Evolutionary conservation across 768 basidiomycete species (phyloP).

Genomic region (Trametes gibbosa): DNA sequence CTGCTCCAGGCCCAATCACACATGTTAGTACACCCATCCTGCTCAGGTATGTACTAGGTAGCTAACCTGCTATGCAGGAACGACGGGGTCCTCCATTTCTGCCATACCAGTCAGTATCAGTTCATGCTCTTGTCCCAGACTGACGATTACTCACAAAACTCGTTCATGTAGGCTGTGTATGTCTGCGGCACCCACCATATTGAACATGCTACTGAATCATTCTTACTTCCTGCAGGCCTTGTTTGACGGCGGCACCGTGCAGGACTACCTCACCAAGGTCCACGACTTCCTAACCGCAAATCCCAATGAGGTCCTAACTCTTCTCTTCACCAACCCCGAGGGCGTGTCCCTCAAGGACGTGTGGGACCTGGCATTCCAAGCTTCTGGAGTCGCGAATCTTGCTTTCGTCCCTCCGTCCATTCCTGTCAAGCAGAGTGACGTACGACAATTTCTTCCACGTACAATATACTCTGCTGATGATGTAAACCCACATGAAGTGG

Average conservation of each 20-base stretch:
- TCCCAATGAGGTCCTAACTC: constrained; percentile 62
- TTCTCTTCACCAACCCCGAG: constrained; percentile 69
- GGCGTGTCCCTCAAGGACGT: constrained; percentile 43
- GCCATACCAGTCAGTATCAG: constrained; percentile 54
- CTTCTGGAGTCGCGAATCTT: constrained; percentile 39
- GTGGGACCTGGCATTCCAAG: constrained; percentile 54
- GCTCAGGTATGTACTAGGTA: not conserved
- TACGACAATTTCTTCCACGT: not conserved
- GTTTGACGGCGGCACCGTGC: constrained; percentile 51
- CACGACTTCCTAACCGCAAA: constrained; percentile 56
- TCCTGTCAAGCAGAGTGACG: constrained; percentile 26
- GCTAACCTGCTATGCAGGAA: constrained; percentile 23
- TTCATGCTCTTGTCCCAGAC: not conserved
- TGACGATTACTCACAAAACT: not conserved
- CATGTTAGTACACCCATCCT: constrained; percentile 13
- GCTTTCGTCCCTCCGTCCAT: constrained; percentile 49
- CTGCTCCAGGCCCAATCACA: constrained; percentile 54
- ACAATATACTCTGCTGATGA: not conserved
- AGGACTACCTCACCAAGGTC: constrained; percentile 37
- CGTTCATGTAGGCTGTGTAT: constrained; percentile 18
- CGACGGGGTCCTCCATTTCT: constrained; percentile 55
- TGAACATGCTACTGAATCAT: constrained; percentile 3
- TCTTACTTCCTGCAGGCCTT: constrained; percentile 28
- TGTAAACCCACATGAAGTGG: constrained; percentile 42
- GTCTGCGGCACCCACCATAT: no score